Conservation (phyloP, 2,329 filamentous ascomycete genomes). For the Xylariaceae sp. region DNA sequence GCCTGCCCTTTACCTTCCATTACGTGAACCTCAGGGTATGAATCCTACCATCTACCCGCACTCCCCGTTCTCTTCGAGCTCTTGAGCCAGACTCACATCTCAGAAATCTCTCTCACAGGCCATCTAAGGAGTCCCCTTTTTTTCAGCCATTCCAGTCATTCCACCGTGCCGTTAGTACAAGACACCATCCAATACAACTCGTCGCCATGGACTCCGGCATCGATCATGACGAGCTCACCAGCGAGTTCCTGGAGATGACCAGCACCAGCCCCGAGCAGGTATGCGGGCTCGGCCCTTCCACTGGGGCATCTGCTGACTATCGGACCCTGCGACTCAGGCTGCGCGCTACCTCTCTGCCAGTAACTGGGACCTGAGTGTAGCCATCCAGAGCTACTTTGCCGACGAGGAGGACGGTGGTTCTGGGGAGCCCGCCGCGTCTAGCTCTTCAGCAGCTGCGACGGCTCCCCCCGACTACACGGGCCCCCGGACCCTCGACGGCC, state of each 20-base stretch:
- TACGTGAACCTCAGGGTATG: neutral
- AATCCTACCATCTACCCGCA: neutral
- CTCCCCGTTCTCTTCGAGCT: neutral
- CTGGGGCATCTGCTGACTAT: neutral
- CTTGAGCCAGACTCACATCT: too few species aligned
- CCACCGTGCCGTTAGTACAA: too few species aligned
- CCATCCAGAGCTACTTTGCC: conserved; percentile 55
- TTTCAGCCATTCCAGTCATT: too few species aligned
- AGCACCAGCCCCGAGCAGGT: conserved; percentile 35
- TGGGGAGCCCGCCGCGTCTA: conserved; percentile 33
- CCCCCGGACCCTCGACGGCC: conserved; percentile 55
- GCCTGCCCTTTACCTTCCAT: conserved; percentile 7
- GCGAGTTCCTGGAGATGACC: conserved; percentile 51
- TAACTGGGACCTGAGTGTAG: conserved; percentile 58
- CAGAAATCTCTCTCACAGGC: too few species aligned
- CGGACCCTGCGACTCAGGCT: conserved; percentile 40
- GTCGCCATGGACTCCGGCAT: conserved; percentile 26
- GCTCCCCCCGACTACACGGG: conserved; percentile 43
- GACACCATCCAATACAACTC: too few species aligned
- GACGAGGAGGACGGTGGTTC: conserved; percentile 44
- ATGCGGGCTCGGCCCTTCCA: conserved; percentile 11
- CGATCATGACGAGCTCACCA: conserved; percentile 36
- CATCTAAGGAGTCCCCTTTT: too few species aligned
- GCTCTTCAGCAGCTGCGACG: conserved; percentile 19
- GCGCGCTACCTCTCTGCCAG: conserved; percentile 57